Percentiles rank a stretch among this genome's conserved stretches.
Evolutionary conservation across 345 rosid species (phyloP).

Genomic region (Pugionium dolabratum): DNA sequence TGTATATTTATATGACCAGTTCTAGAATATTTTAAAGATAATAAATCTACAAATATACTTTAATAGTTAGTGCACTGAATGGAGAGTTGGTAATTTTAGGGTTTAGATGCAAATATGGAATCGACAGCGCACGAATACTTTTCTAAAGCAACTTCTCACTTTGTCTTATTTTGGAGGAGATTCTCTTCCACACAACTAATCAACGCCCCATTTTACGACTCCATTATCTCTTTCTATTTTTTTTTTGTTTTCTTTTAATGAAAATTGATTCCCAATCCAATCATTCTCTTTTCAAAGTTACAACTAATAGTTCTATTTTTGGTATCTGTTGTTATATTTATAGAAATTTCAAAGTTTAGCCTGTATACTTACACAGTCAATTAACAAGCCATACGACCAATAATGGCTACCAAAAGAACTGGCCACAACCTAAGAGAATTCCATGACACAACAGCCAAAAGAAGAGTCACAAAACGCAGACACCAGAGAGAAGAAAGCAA

Average conservation of each 20-base stretch:
- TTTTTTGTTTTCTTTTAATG: conserved; percentile 12
- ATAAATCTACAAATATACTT: neutral
- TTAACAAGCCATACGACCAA: no score
- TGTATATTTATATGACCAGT: neutral
- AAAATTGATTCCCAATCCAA: conserved; percentile 30
- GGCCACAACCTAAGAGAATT: no score
- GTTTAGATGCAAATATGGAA: conserved; percentile 39
- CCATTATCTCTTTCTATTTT: conserved; percentile 36
- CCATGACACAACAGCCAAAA: no score
- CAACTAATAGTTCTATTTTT: neutral
- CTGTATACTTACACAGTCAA: no score
- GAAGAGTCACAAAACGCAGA: no score
- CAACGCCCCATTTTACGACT: conserved; percentile 21
- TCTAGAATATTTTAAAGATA: neutral
- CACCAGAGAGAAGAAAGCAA: no score
- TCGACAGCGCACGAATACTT: conserved; percentile 41
- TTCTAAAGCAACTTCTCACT: conserved; percentile 39
- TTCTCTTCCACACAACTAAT: conserved; percentile 44
- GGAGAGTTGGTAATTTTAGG: conserved; percentile 31
- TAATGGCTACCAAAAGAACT: no score
- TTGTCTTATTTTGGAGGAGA: conserved; percentile 39
- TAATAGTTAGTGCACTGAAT: conserved; percentile 4
- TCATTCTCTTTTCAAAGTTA: conserved; percentile 24
- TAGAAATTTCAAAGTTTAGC: no score
- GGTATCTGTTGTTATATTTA: no score